Evolutionary conservation across 352 stramenopile genomes (phyloP), one percentile per base, ranked within the genome.

Genomic region (Globisporangium spinosum): DNA sequence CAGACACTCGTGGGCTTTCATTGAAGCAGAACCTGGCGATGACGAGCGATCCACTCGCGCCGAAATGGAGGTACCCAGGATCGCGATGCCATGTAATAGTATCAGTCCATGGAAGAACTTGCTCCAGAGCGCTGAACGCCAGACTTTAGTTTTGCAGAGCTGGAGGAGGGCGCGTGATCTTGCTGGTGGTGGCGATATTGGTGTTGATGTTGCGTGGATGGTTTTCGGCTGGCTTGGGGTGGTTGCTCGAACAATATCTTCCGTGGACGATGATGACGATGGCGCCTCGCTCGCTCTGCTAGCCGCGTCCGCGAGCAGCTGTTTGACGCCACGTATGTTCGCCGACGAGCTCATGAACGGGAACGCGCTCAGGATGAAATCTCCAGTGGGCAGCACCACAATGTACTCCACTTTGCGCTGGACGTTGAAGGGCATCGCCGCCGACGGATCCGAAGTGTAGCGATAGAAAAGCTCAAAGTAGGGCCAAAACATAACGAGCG

Each of bases 41-140:
- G 40, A 47, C 40, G 22, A 40, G 5, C 23, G 27, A 58, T 15
- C 27, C 25, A 13, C 1, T 15, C 27, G 27, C 5, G 23, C 10
- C n/a, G 38, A 38, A 34, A 62, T 38, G 3, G 49, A 68, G 27
- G 62, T 62, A 8, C 34, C 34, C 34, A 67, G 35, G 38, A 67
- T 67, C 22, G 22, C 22, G 12, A 34, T 7, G 22, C 49, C 62
- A 45, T 67, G 25, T 12, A 67, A 15, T 22, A 67, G 3, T 2
- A 67, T n/a, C 15, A 47, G 40, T n/a, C 40, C 13, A n/a, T n/a
- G 40, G 40, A 47, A 47, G 13, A 47, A 47, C 40, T 47, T 47
- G 40, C 13, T n/a, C 40, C 40, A 58, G 15, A 58, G 20, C 17
- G 25, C 53, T 38, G 53, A 7, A 13, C 23, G 15, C 25, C 53